phyloP scores from a whole-genome alignment of 1,284 basidiomycete species.

The Tilletia horrida region DNA sequence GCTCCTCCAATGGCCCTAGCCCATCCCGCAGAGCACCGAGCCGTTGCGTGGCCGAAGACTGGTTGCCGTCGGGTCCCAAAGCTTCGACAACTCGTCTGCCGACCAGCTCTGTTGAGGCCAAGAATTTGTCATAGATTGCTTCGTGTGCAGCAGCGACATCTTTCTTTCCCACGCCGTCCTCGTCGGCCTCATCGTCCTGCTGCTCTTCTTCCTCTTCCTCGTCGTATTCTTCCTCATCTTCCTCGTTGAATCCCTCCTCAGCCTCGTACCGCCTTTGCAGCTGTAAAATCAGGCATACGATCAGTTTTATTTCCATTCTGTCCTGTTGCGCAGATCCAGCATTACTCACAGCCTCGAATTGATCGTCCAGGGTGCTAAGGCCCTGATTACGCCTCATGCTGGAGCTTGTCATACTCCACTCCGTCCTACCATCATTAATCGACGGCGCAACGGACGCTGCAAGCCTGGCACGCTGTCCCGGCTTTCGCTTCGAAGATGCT shows the following conservation, averaged over 20 bases:
- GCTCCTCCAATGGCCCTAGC: slow-evolving; percentile 13
- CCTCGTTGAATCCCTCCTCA: slow-evolving; percentile 69
- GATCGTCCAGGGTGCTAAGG: slow-evolving; percentile 81
- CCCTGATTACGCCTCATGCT: slow-evolving; percentile 91
- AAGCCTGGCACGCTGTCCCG: slow-evolving; percentile 8
- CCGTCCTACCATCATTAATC: slow-evolving; percentile 31
- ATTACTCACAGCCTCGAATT: slow-evolving; percentile 79
- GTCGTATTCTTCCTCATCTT: slow-evolving; percentile 69
- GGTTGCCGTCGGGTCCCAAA: neutral
- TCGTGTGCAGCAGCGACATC: slow-evolving; percentile 67
- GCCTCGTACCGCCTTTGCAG: slow-evolving; percentile 11
- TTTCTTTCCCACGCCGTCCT: slow-evolving; percentile 67
- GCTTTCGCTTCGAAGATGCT: slow-evolving; percentile 12
- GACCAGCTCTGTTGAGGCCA: slow-evolving; percentile 52
- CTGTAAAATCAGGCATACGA: neutral
- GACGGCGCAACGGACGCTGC: slow-evolving; percentile 1
- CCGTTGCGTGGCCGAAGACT: neutral
- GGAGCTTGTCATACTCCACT: slow-evolving; percentile 77
- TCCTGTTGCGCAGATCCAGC: neutral
- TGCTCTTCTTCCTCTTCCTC: slow-evolving; percentile 69
- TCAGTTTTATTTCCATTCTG: neutral
- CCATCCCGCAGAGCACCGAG: slow-evolving; percentile 2
- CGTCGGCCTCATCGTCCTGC: slow-evolving; percentile 60
- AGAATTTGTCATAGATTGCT: slow-evolving; percentile 86
- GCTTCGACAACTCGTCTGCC: neutral